A percentile compares a stretch with the other conserved stretches of the same genome.
Conservation (phyloP, 768 basidiomycete species). For the Boletus bicolor region DNA sequence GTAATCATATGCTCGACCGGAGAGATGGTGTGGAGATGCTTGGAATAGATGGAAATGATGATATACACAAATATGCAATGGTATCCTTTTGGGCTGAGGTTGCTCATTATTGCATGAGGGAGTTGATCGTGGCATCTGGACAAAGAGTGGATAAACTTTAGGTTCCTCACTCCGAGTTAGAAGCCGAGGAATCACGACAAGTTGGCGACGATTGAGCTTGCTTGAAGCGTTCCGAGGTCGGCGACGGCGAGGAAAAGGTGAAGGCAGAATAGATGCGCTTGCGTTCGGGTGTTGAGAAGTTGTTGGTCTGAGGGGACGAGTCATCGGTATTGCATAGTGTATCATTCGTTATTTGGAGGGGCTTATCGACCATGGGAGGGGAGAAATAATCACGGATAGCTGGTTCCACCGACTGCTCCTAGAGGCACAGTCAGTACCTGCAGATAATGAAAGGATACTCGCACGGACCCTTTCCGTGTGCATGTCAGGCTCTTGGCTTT, state of each 20-base stretch:
- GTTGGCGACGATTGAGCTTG: conserved; percentile 37
- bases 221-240: conserved; percentile 52
- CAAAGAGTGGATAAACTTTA: neutral
- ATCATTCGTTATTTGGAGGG: conserved; percentile 32
- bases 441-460: neutral
- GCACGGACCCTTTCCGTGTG: conserved; percentile 48
- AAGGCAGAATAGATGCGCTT: conserved; percentile 71
- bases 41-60: conserved; percentile 32
- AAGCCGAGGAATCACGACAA: conserved; percentile 20
- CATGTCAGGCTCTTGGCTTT: conserved; percentile 40
- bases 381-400: conserved; percentile 55
- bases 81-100: conserved; percentile 22
- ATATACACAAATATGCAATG: conserved; percentile 34
- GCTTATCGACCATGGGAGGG: conserved; percentile 13
- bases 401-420: conserved; percentile 58
- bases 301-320: conserved; percentile 62
- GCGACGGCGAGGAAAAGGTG: conserved; percentile 75
- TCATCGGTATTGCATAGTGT: conserved; percentile 36
- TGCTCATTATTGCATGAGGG: conserved; percentile 7
- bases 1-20: conserved; percentile 25
- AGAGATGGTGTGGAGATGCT: conserved; percentile 29
- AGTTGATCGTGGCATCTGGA: neutral
- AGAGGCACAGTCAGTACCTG: neutral
- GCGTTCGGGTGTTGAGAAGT: conserved; percentile 74
- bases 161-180: conserved; percentile 20